phyloP scores from a whole-genome alignment of 345 rosid species.

The Carallia pectinifolia region DNA sequence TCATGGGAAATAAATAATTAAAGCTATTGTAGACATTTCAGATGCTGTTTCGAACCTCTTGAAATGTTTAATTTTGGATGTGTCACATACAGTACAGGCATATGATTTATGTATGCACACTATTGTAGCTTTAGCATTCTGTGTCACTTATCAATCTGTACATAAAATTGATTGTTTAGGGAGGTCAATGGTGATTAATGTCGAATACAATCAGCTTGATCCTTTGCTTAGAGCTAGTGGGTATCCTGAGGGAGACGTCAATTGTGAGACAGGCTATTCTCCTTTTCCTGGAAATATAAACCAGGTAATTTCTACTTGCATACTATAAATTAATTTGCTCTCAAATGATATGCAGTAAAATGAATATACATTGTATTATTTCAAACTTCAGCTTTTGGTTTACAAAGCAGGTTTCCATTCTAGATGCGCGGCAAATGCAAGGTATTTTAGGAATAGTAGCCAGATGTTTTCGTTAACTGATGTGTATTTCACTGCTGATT shows the following conservation, averaged over 20 bases:
- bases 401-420: too few species aligned
- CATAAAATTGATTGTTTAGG: slow-evolving; percentile 47
- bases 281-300: slow-evolving; percentile 98
- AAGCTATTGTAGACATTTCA: background rate
- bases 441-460: too few species aligned
- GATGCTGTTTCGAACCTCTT: background rate
- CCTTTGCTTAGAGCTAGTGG: slow-evolving; percentile 91
- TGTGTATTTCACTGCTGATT: too few species aligned
- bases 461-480: too few species aligned
- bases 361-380: background rate
- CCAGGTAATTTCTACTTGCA: slow-evolving; percentile 52
- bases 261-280: slow-evolving; percentile 88
- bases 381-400: too few species aligned
- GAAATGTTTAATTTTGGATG: background rate
- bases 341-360: background rate
- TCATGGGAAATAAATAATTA: background rate
- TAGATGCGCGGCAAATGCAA: too few species aligned
- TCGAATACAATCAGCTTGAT: slow-evolving; percentile 97
- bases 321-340: background rate
- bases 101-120: background rate
- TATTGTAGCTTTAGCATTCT: background rate
- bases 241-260: slow-evolving; percentile 85
- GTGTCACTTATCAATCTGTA: background rate
- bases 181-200: slow-evolving; percentile 91
- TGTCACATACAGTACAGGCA: background rate